phyloP scores from a whole-genome alignment of 2,329 filamentous ascomycete species.

The Pyrenochaeta sp. region DNA sequence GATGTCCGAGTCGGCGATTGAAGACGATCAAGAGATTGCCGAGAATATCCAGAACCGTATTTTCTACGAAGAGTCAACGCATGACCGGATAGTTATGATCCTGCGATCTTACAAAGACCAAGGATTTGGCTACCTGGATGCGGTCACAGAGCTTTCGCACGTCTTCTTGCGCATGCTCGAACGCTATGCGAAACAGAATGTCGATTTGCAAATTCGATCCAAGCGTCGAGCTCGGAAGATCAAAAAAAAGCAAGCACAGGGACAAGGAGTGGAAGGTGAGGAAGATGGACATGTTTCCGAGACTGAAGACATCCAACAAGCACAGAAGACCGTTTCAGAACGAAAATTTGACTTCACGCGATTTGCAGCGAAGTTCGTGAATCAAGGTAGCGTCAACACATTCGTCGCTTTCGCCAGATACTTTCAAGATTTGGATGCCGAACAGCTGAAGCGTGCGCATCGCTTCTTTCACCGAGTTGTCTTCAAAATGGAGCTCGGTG shows the following conservation, averaged over 20 bases:
- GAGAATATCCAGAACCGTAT: conserved; percentile 96
- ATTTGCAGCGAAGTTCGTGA: conserved; percentile 82
- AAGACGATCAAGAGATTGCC: conserved; percentile 97
- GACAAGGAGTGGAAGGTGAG: conserved; percentile 59
- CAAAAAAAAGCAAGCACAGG: conserved; percentile 66
- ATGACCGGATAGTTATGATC: conserved; percentile 84
- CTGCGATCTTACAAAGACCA: conserved; percentile 90
- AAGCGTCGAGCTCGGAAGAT: conserved; percentile 76
- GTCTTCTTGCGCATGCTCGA: conserved; percentile 93
- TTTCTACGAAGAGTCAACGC: conserved; percentile 97
- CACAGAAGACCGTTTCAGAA: conserved; percentile 76
- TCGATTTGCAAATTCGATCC: conserved; percentile 90
- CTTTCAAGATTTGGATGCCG: conserved; percentile 79
- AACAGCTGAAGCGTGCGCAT: conserved; percentile 89
- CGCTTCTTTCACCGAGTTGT: conserved; percentile 93
- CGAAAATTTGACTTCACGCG: conserved; percentile 93
- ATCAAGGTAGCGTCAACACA: conserved; percentile 86
- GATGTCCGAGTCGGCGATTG: conserved; percentile 82
- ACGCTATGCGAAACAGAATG: conserved; percentile 92
- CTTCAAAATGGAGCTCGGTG: conserved; percentile 91
- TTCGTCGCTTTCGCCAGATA: conserved; percentile 82
- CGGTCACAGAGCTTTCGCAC: conserved; percentile 87
- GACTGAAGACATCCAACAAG: conserved; percentile 74
- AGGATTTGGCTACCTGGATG: conserved; percentile 91
- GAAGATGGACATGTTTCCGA: conserved; percentile 66